Evolutionary conservation across 139 green algal species (phyloP).

Genomic region (Ostreobium quekettii): DNA sequence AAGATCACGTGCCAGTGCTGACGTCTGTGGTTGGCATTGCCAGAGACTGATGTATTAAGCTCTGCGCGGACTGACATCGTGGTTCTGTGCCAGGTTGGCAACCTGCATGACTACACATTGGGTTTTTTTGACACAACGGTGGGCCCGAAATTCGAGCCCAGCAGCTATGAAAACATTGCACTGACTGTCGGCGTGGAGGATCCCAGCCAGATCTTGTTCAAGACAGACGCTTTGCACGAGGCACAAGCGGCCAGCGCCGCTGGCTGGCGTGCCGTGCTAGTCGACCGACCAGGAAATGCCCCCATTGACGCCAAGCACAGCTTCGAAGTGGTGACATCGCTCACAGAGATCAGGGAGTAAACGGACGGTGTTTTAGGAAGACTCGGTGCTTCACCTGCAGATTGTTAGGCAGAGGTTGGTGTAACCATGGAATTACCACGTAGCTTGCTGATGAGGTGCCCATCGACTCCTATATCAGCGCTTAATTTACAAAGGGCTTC

Average conservation of each 20-base stretch:
- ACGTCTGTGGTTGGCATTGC: no score
- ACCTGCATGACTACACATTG: slow-evolving; percentile 70
- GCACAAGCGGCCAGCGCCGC: slow-evolving; percentile 64
- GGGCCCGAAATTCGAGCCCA: slow-evolving; percentile 57
- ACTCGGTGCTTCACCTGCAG: no score
- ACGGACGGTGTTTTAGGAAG: no score
- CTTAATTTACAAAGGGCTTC: no score
- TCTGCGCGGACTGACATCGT: no score
- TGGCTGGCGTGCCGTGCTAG: slow-evolving; percentile 68
- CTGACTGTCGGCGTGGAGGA: slow-evolving; percentile 54
- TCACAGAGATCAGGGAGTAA: background rate
- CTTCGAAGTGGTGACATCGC: background rate
- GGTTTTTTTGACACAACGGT: slow-evolving; percentile 92
- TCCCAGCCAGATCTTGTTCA: slow-evolving; percentile 68
- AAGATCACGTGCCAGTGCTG: no score
- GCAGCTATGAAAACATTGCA: slow-evolving; percentile 76
- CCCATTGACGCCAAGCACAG: slow-evolving; percentile 43
- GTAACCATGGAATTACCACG: no score
- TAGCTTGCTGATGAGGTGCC: no score
- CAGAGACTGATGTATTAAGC: no score
- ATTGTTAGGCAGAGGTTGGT: no score
- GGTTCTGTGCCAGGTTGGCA: no score
- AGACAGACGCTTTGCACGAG: slow-evolving; percentile 75
- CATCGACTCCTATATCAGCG: no score
- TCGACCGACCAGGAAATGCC: slow-evolving; percentile 68